phyloP scores from a whole-genome alignment of 1,139 yeast genomes.

The Protomyces inouyei region DNA sequence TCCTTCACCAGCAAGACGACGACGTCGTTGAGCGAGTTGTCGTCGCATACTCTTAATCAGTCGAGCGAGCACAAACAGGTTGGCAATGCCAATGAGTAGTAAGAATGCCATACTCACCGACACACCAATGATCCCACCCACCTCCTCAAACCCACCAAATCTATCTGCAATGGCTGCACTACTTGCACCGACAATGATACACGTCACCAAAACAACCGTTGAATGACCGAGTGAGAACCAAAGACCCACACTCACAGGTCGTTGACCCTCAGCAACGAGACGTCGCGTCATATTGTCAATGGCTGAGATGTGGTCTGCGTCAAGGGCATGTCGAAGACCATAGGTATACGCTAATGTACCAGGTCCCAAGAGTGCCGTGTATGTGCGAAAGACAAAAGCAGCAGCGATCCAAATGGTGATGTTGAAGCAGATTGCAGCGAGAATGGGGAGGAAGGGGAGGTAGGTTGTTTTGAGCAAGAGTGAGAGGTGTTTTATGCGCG shows the following conservation, averaged over 20 bases:
- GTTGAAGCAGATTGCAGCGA: conserved; percentile 8
- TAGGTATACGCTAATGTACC: conserved; percentile 22
- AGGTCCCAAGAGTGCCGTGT: conserved; percentile 10
- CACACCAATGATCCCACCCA: conserved; percentile 29
- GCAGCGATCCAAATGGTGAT: conserved; percentile 21
- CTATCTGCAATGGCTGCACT: conserved; percentile 25
- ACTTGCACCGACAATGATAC: conserved; percentile 27
- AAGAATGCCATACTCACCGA: conserved; percentile 24
- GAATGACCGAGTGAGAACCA: conserved; percentile 28
- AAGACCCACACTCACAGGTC: conserved; percentile 24
- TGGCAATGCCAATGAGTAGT: conserved; percentile 22
- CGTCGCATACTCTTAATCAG: conserved; percentile 1
- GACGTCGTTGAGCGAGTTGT: not conserved
- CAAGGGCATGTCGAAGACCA: conserved; percentile 29
- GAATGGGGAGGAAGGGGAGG: conserved; percentile 16
- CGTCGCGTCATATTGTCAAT: conserved; percentile 29
- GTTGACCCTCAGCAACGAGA: conserved; percentile 22
- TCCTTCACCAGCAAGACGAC: not conserved
- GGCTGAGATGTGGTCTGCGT: conserved; percentile 30
- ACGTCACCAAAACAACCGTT: conserved; percentile 27
- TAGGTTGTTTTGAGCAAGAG: not conserved
- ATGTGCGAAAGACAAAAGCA: conserved; percentile 1
- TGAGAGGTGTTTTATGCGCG: not conserved
- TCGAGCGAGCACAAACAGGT: conserved; percentile 4
- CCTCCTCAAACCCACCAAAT: conserved; percentile 11